Evolutionary conservation across 129 eudicot genomes (phyloP).

Genomic region (Chrysanthemum seticuspe): DNA sequence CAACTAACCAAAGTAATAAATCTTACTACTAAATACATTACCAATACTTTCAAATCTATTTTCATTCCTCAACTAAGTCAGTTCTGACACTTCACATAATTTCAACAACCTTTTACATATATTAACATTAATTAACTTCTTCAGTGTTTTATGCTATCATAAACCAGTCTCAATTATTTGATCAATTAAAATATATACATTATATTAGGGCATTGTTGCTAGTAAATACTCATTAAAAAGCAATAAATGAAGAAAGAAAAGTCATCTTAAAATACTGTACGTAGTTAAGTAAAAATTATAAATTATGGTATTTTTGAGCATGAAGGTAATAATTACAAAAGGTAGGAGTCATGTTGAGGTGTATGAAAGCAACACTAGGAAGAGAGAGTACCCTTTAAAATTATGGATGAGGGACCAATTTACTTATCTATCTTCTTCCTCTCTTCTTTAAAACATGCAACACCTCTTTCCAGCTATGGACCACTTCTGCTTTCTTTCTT

Average conservation of each 20-base stretch:
- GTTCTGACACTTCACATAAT: too few species aligned
- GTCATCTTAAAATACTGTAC: too few species aligned
- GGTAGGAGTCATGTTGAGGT: conserved; percentile 38
- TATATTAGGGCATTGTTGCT: conserved; percentile 5
- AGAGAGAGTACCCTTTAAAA: conserved; percentile 39
- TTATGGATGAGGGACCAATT: conserved; percentile 42
- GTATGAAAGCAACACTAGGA: conserved; percentile 41
- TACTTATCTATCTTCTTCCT: conserved; percentile 38
- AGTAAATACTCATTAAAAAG: neutral
- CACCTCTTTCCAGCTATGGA: conserved; percentile 29
- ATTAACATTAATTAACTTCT: too few species aligned
- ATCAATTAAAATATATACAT: neutral
- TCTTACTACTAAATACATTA: too few species aligned
- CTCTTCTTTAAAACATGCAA: conserved; percentile 33
- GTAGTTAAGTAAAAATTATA: too few species aligned
- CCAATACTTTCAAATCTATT: too few species aligned
- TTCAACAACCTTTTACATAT: too few species aligned
- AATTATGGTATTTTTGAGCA: neutral
- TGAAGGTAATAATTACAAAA: conserved; percentile 23
- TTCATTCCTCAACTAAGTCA: too few species aligned
- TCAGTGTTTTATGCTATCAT: too few species aligned
- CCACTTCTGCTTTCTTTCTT: conserved; percentile 38
- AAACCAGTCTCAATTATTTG: neutral
- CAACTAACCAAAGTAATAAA: too few species aligned
- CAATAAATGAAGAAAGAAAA: conserved; percentile 14